Conservation (phyloP, 2,329 filamentous ascomycete species). For the Talaromyces sp. region DNA sequence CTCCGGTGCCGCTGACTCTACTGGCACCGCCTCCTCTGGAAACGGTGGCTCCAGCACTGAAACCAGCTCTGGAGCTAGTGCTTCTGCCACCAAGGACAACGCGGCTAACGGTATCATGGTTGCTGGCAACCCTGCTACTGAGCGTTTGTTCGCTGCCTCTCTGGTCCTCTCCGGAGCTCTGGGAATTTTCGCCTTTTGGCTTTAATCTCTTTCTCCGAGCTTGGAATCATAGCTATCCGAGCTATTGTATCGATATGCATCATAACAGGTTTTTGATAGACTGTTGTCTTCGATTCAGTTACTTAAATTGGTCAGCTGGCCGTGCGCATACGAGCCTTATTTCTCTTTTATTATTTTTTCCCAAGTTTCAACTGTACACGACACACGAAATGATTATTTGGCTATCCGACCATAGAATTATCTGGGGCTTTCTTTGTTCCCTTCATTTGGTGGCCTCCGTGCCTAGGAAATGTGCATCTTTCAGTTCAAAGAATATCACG, state of each 20-base stretch:
- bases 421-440: no score
- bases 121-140: conserved; percentile 13
- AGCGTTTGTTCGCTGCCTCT: conserved; percentile 20
- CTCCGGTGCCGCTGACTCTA: conserved; percentile 2
- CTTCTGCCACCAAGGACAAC: conserved; percentile 13
- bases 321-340: conserved; percentile 2
- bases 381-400: conserved; percentile 15
- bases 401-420: conserved; percentile 1
- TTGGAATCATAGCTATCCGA: background rate
- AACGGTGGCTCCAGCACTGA: background rate
- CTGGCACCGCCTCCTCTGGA: conserved; percentile 2
- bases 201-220: conserved; percentile 11
- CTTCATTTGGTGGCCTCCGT: background rate
- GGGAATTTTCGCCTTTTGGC: conserved; percentile 27
- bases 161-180: conserved; percentile 24
- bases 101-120: conserved; percentile 13
- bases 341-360: background rate
- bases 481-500: no score
- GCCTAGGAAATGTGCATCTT: background rate
- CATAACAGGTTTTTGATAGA: conserved; percentile 23
- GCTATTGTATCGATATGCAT: background rate
- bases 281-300: background rate
- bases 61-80: conserved; percentile 14
- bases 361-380: conserved; percentile 3
- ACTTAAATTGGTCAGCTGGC: conserved; percentile 1